Evolutionary conservation across 2,329 filamentous ascomycete species (phyloP).

Genomic region (Colletotrichum coccodes): DNA sequence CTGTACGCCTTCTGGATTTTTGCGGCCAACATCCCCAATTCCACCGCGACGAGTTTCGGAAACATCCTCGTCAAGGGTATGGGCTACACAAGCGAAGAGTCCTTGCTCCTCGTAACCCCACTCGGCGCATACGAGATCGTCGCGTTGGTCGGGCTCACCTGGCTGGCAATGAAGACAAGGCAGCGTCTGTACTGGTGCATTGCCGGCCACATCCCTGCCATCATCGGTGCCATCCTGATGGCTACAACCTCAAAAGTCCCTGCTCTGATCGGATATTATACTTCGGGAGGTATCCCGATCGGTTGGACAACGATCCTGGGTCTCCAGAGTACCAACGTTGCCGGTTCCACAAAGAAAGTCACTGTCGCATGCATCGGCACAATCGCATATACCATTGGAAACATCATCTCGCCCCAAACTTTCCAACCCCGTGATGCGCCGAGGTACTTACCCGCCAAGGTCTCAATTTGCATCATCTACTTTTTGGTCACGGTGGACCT

Average conservation of each 20-base stretch:
- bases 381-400: slow-evolving; percentile 65
- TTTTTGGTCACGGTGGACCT: slow-evolving; percentile 54
- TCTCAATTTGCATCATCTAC: slow-evolving; percentile 67
- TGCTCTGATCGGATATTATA: slow-evolving; percentile 71
- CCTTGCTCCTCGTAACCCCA: slow-evolving; percentile 72
- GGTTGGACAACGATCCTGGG: slow-evolving; percentile 48
- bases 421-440: slow-evolving; percentile 61
- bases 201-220: slow-evolving; percentile 38
- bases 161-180: slow-evolving; percentile 34
- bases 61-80: slow-evolving; percentile 61
- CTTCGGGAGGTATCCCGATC: slow-evolving; percentile 69
- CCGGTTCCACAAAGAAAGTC: slow-evolving; percentile 65
- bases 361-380: slow-evolving; percentile 66
- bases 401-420: slow-evolving; percentile 66
- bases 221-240: slow-evolving; percentile 45
- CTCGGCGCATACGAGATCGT: slow-evolving; percentile 74
- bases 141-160: slow-evolving; percentile 53
- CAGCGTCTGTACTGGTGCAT: slow-evolving; percentile 48
- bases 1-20: slow-evolving; percentile 39
- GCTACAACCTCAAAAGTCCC: slow-evolving; percentile 54
- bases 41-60: slow-evolving; percentile 49
- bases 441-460: slow-evolving; percentile 63
- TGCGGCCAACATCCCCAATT: slow-evolving; percentile 42
- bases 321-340: slow-evolving; percentile 36
- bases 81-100: slow-evolving; percentile 71